Percentiles rank a stretch among this genome's conserved stretches.
These are phyloP conservation scores for Salix koriyanagi DNA, from an alignment of 345 rosid species.

Conservation along the genomic window DNA sequence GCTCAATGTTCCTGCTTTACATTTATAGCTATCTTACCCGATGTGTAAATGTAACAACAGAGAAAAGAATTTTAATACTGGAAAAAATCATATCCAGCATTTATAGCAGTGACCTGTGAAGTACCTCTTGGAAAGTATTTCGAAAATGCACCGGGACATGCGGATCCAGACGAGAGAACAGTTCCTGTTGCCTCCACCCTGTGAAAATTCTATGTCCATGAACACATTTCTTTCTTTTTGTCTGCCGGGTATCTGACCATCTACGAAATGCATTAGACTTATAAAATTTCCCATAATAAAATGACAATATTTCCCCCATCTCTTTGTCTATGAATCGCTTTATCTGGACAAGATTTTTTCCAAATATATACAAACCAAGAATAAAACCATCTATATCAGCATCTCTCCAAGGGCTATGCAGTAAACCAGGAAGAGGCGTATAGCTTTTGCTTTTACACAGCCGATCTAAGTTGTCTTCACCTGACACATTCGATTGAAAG, in stretches of 20 bases:
- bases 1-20: background rate
- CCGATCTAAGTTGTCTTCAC: slow-evolving; percentile 12
- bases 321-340: slow-evolving; percentile 45
- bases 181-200: slow-evolving; percentile 70
- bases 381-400: slow-evolving; percentile 45
- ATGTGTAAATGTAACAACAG: background rate
- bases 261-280: slow-evolving; percentile 42
- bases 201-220: slow-evolving; percentile 55
- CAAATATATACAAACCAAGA: slow-evolving; percentile 57
- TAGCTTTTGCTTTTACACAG: slow-evolving; percentile 2
- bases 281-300: slow-evolving; percentile 60
- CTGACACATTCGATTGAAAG: slow-evolving; percentile 16
- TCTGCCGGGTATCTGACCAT: slow-evolving; percentile 56
- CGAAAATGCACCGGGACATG: slow-evolving; percentile 39
- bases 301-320: slow-evolving; percentile 48
- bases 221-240: slow-evolving; percentile 39
- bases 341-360: slow-evolving; percentile 48
- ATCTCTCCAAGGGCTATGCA: slow-evolving; percentile 39
- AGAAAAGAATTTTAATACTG: background rate
- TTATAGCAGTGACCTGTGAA: background rate
- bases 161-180: slow-evolving; percentile 56
- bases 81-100: background rate
- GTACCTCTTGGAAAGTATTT: slow-evolving; percentile 41
- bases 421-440: slow-evolving; percentile 35
- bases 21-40: background rate